Base-by-base conservation (phyloP, 1,284 basidiomycete species). In the Ceratobasidium sp. region DNA sequence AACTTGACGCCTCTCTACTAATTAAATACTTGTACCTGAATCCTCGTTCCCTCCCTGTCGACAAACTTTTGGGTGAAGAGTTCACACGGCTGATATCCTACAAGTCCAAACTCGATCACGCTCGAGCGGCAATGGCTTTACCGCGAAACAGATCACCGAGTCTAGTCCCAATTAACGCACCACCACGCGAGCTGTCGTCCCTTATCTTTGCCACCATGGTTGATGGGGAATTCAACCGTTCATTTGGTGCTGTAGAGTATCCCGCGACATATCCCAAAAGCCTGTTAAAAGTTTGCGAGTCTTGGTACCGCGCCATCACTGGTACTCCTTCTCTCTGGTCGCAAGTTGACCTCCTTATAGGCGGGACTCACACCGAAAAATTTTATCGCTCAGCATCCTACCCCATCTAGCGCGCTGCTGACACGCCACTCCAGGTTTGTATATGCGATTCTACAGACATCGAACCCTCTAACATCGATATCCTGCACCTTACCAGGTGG, bases 131-230 rank as follows among this genome's bases (percentile, higher is more conserved):
- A 1, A 10, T 65, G 14, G 18, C 32, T 26, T 6, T 16, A 12
- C 23, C 46, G 21, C 30, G 45, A 32, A 65, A 52, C 9, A 6
- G 26, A 16, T 23, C 46, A 1, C 9, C 46, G 1, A 46, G 36
- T 16, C 36, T 41, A 23, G 45, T 30, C 26, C 30, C 62, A 6
- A 52, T 65, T 34, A 52, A 52, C 4, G 26, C 2, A 2, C 52
- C 58, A 36, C 65, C 65, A 45, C 52, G 34, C 2, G 65, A 70
- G 45, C 26, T 70, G 2, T 16, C 58, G 9, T 46, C 41, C 4
- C 55, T 32, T 16, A 70, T 71, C 18, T 70, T 70, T 26, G n/a
- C n/a, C n/a, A n/a, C n/a, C n/a, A n/a, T n/a, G n/a, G n/a, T n/a
- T n/a, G n/a, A n/a, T n/a, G n/a, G n/a, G n/a, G n/a, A n/a, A n/a